Base-by-base conservation (phyloP, 2,329 filamentous ascomycete species). In the Trichothecium sympodiale region DNA sequence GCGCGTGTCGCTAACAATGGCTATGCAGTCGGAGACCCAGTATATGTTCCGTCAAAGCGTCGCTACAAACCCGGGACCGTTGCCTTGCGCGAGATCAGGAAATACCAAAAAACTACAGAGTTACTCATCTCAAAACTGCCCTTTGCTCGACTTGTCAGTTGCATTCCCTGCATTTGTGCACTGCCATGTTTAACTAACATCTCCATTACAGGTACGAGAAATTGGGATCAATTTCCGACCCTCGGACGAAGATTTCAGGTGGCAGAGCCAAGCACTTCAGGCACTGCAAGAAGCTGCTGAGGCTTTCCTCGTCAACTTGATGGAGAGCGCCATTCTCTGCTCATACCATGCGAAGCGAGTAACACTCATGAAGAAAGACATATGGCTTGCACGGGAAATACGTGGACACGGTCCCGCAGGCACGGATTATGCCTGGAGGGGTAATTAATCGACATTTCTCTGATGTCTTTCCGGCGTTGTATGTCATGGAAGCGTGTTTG, bases 321-420 rank as follows among this genome's bases (percentile, higher is more conserved):
- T 96, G 54, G 88, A 95, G 41, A 56, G 61, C 35, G 57, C 58
- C 26, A 95, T 96, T 64, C 73, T 96, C 29, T 95, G 89, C 64
- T 91, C 89, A 43, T 88, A 96, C 49, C 89, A 96, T 62, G 91
- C 89, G 42, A 95, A 94, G 67, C 74, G 89, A 56, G 87, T 96
- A 36, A 96, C 89, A 28, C 94, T 95, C 50, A 89, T 94, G 84
- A 87, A 91, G 61, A 94, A 94, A 65, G 91, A 96, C 60, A 94
- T 98, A 50, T 89, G 95, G 63, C 73, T 96, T 41, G 89, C 89
- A 15, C 68, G 83, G 50, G 66, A 83, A 46, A 87, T 89, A 61
- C 69, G 83, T 35, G 83, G 83, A 10, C 20, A 25, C 10, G 20
- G 20, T 25, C 20, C 20, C 10, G 20, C 20, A 10, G 20, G 20